Base-by-base conservation (phyloP, 257 asterid genomes). In the Solanum microdontum region DNA sequence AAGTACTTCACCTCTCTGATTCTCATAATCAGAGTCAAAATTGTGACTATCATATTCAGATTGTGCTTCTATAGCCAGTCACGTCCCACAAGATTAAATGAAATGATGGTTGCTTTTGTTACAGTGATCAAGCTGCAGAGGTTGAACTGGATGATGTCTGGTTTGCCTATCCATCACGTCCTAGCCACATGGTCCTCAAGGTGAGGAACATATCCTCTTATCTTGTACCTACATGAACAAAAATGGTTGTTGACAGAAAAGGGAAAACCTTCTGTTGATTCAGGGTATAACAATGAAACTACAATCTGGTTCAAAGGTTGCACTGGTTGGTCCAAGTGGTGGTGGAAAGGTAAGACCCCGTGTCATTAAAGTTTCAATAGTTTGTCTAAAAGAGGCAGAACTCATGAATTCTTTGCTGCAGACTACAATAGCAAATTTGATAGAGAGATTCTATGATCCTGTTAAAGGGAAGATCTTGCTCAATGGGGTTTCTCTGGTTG, bases 151-250 rank as follows among this genome's bases (percentile, higher is more conserved):
- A 93, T 58, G 98, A 95, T 84, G 95, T 96, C 89, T 96, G 98
- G 98, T 96, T 96, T 86, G 95, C 98, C 8, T 96, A 96, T 89
- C 99, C 99, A 6, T 95, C 99, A 34, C 98, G 99, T 43, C 99
- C 99, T 36, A 91, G 89, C 89, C 92, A 83, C 89, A 94, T 93
- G 95, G 95, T 96, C 87, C 92, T 96, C 86, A 95, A 95, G 99
- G 99, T 96, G 89, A 85, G 37, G 30, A 68, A 79, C 40, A 34
- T 68, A 74, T 87, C 89, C 82, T 19, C 90, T 34, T 87, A 69
- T 15, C 26, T 51, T n/a, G 21, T 73, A 73, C 26, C 75, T 73
- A 12, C 68, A 64, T n/a, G 45, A 45, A 30, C 26, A 73, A 64
- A 66, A 24, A 84, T 64, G 36, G 87, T 73, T 51, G 70, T 51